These are phyloP conservation scores for Coemansia umbellata DNA, from an alignment of 192 early-diverging fungal genomes.

Conservation along the genomic window DNA sequence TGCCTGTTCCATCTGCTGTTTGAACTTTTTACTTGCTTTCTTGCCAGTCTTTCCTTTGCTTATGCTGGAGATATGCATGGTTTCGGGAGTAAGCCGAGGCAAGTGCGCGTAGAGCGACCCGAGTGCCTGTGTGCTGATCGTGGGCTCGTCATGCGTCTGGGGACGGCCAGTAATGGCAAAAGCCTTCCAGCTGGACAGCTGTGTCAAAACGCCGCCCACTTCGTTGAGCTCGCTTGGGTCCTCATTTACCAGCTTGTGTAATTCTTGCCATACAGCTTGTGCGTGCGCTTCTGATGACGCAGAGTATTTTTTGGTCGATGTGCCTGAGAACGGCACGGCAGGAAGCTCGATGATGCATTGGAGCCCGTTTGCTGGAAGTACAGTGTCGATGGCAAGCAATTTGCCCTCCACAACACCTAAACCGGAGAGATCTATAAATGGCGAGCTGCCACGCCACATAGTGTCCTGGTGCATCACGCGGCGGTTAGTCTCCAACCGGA, in stretches of 20 bases:
- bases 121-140: slow-evolving; percentile 12
- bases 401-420: too few species aligned
- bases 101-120: slow-evolving; percentile 13
- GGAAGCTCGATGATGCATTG: slow-evolving; percentile 33
- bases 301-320: neutral
- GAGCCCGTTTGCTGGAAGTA: slow-evolving; percentile 27
- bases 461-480: slow-evolving; percentile 30
- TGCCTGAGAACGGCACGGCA: neutral
- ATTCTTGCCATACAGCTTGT: slow-evolving; percentile 9
- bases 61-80: neutral
- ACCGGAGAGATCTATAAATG: slow-evolving; percentile 8
- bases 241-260: neutral
- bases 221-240: neutral
- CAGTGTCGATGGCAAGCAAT: too few species aligned
- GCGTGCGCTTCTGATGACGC: slow-evolving; percentile 23
- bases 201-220: neutral
- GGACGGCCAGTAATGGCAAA: slow-evolving; percentile 17
- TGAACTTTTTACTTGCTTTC: neutral
- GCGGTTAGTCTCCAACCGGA: slow-evolving; percentile 5
- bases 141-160: slow-evolving; percentile 15
- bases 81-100: slow-evolving; percentile 7
- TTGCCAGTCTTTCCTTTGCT: neutral
- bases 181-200: slow-evolving; percentile 14
- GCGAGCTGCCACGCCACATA: slow-evolving; percentile 12
- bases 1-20: slow-evolving; percentile 1